phyloP scores from a whole-genome alignment of 2,329 filamentous ascomycete species.

The Botryotinia globosa region DNA sequence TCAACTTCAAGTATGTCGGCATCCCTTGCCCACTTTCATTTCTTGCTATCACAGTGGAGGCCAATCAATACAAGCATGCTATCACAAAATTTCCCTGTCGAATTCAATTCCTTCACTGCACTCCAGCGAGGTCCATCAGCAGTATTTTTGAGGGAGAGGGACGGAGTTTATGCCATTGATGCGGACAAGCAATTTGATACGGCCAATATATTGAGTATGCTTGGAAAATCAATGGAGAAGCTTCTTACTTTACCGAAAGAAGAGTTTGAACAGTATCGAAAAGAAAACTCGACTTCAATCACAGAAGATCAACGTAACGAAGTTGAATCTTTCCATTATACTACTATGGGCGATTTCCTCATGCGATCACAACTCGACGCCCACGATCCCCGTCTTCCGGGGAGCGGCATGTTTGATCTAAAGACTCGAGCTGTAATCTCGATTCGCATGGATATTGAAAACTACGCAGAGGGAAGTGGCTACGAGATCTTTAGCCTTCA shows the following conservation, averaged over 20 bases:
- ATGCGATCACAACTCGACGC: conserved; percentile 96
- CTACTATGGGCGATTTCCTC: conserved; percentile 79
- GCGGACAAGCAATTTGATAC: conserved; percentile 89
- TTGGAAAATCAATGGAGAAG: conserved; percentile 97
- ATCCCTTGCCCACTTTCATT: conserved; percentile 87
- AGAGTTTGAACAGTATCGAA: conserved; percentile 82
- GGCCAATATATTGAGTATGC: conserved; percentile 82
- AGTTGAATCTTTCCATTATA: conserved; percentile 83
- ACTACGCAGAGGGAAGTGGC: conserved; percentile 71
- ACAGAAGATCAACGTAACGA: conserved; percentile 68
- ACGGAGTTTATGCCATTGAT: conserved; percentile 91
- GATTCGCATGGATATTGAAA: conserved; percentile 79
- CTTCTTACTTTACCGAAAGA: conserved; percentile 78
- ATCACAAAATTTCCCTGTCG: conserved; percentile 63
- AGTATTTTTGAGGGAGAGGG: conserved; percentile 76
- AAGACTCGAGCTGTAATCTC: conserved; percentile 92
- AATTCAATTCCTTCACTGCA: conserved; percentile 65
- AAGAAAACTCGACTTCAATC: conserved; percentile 63
- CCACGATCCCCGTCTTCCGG: conserved; percentile 78
- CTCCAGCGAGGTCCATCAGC: conserved; percentile 72
- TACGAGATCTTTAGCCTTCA: conserved; percentile 79
- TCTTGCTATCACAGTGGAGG: conserved; percentile 81
- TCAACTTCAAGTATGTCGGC: conserved; percentile 97
- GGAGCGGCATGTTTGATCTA: conserved; percentile 90
- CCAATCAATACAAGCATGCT: conserved; percentile 63